phyloP scores from a whole-genome alignment of 352 stramenopile species.

The Globisporangium polare region DNA sequence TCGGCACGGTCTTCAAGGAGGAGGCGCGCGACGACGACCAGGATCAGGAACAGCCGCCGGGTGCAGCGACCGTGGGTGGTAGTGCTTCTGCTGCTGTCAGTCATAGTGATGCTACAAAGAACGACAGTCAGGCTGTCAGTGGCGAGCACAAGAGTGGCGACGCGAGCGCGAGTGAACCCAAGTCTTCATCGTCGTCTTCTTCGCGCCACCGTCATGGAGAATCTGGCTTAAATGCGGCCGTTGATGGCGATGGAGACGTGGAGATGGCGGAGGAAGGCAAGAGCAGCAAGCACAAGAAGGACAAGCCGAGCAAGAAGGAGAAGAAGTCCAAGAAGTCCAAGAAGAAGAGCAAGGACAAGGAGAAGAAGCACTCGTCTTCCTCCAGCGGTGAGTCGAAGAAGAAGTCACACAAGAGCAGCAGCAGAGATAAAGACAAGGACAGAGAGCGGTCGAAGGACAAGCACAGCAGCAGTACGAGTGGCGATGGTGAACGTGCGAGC shows the following conservation, averaged over 20 bases:
- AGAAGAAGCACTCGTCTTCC: slow-evolving; percentile 21
- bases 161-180: neutral
- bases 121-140: slow-evolving; percentile 22
- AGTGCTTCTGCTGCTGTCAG: slow-evolving; percentile 6
- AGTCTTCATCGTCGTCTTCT: slow-evolving; percentile 4
- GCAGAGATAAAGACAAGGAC: slow-evolving; percentile 17
- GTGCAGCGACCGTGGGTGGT: slow-evolving; percentile 12
- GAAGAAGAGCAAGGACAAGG: slow-evolving; percentile 47
- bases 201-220: slow-evolving; percentile 8
- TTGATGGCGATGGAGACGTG: neutral
- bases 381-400: slow-evolving; percentile 36
- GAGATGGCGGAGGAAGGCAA: slow-evolving; percentile 18
- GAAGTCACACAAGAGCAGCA: slow-evolving; percentile 35
- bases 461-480: slow-evolving; percentile 11
- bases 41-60: slow-evolving; percentile 4
- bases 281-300: slow-evolving; percentile 48
- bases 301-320: slow-evolving; percentile 67
- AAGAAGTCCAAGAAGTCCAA: slow-evolving; percentile 79
- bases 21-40: slow-evolving; percentile 8
- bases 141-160: slow-evolving; percentile 18
- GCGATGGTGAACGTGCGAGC: neutral
- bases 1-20: slow-evolving; percentile 52
- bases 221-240: neutral
- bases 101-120: slow-evolving; percentile 22
- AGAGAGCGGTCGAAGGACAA: slow-evolving; percentile 22